phyloP scores from a whole-genome alignment of 768 basidiomycete genomes.

The Solioccasus polychromus region DNA sequence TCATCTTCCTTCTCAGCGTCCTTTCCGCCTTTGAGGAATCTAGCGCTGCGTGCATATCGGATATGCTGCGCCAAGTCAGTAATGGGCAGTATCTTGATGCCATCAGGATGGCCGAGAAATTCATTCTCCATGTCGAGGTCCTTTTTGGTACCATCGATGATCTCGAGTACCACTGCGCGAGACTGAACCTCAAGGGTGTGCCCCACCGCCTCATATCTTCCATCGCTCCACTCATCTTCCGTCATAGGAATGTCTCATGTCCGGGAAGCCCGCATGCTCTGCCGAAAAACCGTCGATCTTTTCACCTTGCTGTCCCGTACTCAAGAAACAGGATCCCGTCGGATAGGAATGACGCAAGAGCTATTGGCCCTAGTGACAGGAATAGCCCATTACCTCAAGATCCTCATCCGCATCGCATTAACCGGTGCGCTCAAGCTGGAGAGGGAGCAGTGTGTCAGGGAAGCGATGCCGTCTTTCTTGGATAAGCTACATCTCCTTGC shows the following conservation, averaged over 20 bases:
- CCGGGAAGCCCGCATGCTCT: conserved; percentile 96
- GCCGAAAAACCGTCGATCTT: conserved; percentile 97
- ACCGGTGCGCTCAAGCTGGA: conserved; percentile 96
- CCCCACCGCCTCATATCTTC: conserved; percentile 10
- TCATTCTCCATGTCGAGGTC: conserved; percentile 97
- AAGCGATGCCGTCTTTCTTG: conserved; percentile 86
- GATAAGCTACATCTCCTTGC: conserved; percentile 92
- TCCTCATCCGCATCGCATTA: conserved; percentile 95
- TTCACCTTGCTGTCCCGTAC: conserved; percentile 96
- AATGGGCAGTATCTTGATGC: conserved; percentile 95
- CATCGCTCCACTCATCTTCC: conserved; percentile 12
- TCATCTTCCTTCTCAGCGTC: conserved; percentile 49
- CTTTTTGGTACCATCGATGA: conserved; percentile 97
- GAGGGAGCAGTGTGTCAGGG: conserved; percentile 77
- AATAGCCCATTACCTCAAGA: conserved; percentile 99
- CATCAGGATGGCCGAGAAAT: conserved; percentile 97
- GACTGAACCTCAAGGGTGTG: conserved; percentile 81
- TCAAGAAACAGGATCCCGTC: conserved; percentile 84
- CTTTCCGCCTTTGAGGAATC: conserved; percentile 98
- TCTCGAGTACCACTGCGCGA: conserved; percentile 83
- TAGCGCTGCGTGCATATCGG: conserved; percentile 98
- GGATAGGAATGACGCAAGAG: conserved; percentile 97
- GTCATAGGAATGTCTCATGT: conserved; percentile 91
- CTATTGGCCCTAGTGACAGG: conserved; percentile 96
- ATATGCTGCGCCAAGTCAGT: conserved; percentile 97